Evolutionary conservation across 306 rosid species (phyloP), one percentile per base, ranked within the genome.

Genomic region (Lathyrus tuberosus): DNA sequence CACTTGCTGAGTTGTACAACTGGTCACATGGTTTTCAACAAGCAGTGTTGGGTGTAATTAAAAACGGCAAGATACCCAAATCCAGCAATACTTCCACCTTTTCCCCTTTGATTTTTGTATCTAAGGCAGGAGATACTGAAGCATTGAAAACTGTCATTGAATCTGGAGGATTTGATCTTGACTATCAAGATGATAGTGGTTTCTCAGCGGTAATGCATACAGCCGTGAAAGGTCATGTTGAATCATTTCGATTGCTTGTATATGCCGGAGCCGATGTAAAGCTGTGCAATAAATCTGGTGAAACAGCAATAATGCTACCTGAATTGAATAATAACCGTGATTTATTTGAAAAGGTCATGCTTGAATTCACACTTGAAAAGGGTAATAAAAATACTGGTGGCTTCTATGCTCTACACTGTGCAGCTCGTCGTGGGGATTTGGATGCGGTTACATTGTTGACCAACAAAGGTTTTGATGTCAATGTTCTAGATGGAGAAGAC

Each of bases 251-350:
- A 35, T 72, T 86, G 68, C 90, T 93, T 69, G 94, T 90, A 41
- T 86, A 84, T 80, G 96, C 97, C 16, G 98, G 97, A 35, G 94
- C 97, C 5, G 90, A 88, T 81, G 97, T 90, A 17, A 88, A 87
- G 77, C 65, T 88, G 31, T 69, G 80, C 62, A 89, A 90, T 70
- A 84, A 86, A 78, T 80, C 77, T 60, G 96, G 98, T 17, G 86
- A 90, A 80, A 86, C 96, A 16, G 90, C 97, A 38, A 78, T 93
- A 49, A 77, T 83, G 24, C 65, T 93, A 51, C 85, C 95, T 13
- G 77, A 81, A 61, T 44, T 75, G 28, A 84, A 81, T 82, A 85
- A 58, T 6, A 93, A 85, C 31, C 69, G 70, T 35, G 94, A 90
- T 70, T 82, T 88, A 28, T 86, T 90, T 49, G 98, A 93, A 85